Evolutionary conservation across 2,329 filamentous ascomycete species (phyloP), one percentile per base, ranked within the genome.

Genomic region (Nothophaeocryptopus gaeumannii): DNA sequence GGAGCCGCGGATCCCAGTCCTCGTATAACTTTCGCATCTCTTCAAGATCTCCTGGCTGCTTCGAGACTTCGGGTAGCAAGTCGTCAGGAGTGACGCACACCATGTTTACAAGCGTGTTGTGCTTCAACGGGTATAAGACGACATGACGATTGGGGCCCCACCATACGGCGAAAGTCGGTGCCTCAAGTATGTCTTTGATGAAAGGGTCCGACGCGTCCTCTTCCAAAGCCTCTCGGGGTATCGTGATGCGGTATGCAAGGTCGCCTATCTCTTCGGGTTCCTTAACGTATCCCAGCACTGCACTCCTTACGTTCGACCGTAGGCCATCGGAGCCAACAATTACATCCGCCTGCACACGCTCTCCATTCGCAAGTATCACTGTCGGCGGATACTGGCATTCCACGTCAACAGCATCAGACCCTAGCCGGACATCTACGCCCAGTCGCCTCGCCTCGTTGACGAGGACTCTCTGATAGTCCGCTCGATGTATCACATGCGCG

Each of bases 1-100:
- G 70, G 38, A 71, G 53, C 46, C 81, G 73, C 3, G 82, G 82
- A 67, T 87, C 83, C 84, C 84, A 87, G 0, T 72, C 74, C 7
- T 70, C 65, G 58, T 87, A 85, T 1, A 82, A 59, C 9, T 68
- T 68, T 38, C 68, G 73, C 79, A 85, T 83, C 65, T 86, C 80
- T 8, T 79, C 75, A 0, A 81, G 58, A 8, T 76, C 76, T 1
- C 78, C 83, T 1, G 71, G 57, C 40, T 74, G 68, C 29, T 75
- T 76, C 11, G 74, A 72, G 1, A 81, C 76, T 0, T 73, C 74
- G 2, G 70, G 64, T 0, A 80, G 79, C 0, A 85, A 63, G 54
- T 83, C 76, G 58, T 87, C 84, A 0, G 84, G 84, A 14, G 79
- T 75, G 1, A 85, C 65, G 1, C 86, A 66, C 0, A 86, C 83